Percentiles rank a stretch among this genome's conserved stretches.
Evolutionary conservation across 228 moss, liverwort and hornwort genomes (phyloP).

Genomic region (Sphagnum fallax): DNA sequence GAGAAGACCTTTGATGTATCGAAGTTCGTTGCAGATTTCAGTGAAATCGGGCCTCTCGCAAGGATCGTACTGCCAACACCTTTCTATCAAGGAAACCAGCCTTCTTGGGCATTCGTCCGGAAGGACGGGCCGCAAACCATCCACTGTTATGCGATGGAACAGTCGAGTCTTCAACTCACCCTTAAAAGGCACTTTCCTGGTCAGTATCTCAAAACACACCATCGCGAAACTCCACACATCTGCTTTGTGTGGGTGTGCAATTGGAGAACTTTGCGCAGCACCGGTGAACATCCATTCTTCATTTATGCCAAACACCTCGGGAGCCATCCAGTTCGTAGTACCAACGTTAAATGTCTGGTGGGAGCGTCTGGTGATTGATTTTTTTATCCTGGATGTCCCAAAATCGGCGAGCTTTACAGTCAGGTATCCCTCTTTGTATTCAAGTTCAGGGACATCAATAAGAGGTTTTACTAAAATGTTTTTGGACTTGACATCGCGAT

Average conservation of each 20-base stretch:
- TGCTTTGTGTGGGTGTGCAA: slow-evolving; percentile 2
- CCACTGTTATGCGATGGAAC: not conserved
- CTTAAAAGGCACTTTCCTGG: slow-evolving; percentile 2
- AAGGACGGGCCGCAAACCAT: not conserved
- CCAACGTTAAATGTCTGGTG: slow-evolving; percentile 1
- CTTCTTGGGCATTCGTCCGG: slow-evolving; percentile 3
- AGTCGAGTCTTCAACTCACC: not conserved
- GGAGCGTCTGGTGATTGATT: not conserved
- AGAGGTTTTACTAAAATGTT: slow-evolving; percentile 1
- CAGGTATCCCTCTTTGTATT: not conserved
- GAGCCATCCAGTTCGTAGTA: slow-evolving; percentile 9
- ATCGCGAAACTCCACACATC: slow-evolving; percentile 16
- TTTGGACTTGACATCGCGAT: slow-evolving; percentile 6
- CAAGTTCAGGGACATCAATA: not conserved
- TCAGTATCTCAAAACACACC: slow-evolving; percentile 9
- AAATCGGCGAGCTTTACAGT: slow-evolving; percentile 8
- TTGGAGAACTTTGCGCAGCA: not conserved
- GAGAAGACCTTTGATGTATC: slow-evolving; percentile 1
- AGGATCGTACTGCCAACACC: slow-evolving; percentile 4
- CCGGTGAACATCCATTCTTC: not conserved
- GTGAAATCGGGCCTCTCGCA: slow-evolving; percentile 2
- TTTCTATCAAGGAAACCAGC: slow-evolving; percentile 1
- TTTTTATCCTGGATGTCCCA: slow-evolving; percentile 8
- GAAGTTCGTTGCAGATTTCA: not conserved
- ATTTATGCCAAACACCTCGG: slow-evolving; percentile 2